Conservation (phyloP, 1,139 yeast species). For the Groenewaldozyma sp. region DNA sequence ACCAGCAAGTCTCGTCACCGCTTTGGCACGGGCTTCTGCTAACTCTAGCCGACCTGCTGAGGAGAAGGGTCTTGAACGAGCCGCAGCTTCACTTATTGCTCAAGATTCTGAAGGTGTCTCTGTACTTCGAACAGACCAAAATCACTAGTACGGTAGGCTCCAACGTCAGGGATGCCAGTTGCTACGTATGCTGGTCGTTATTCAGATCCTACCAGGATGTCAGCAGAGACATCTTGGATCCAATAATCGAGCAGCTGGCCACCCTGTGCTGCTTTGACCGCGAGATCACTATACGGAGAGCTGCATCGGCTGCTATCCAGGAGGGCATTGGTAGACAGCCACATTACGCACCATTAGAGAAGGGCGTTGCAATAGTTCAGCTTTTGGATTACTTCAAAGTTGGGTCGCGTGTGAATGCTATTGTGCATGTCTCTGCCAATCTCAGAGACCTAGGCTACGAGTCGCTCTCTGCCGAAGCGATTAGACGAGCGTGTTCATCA, state of each 20-base stretch:
- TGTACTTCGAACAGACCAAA: conserved; percentile 45
- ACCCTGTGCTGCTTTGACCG: conserved; percentile 55
- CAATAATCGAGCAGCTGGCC: conserved; percentile 32
- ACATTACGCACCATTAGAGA: conserved; percentile 16
- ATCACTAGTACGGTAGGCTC: conserved; percentile 48
- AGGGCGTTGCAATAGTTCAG: conserved; percentile 49
- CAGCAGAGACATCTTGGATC: conserved; percentile 19
- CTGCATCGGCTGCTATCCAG: conserved; percentile 80
- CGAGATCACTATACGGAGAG: conserved; percentile 66
- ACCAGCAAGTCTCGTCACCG: conserved; percentile 24
- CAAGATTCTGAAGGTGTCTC: conserved; percentile 31
- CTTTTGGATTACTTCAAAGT: conserved; percentile 41
- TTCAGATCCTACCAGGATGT: conserved; percentile 36
- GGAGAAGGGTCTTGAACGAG: conserved; percentile 23
- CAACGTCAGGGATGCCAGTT: conserved; percentile 75
- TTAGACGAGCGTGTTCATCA: conserved; percentile 24
- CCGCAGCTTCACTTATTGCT: conserved; percentile 21
- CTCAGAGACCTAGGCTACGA: conserved; percentile 28
- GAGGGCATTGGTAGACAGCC: conserved; percentile 78
- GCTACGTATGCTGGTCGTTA: conserved; percentile 66
- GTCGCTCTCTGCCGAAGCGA: conserved; percentile 12
- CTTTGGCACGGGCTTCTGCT: conserved; percentile 39
- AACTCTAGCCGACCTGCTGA: conserved; percentile 38
- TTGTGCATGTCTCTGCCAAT: conserved; percentile 29
- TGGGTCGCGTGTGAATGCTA: conserved; percentile 36